Conservation (phyloP, 306 rosid species). For the Comarum palustre region DNA sequence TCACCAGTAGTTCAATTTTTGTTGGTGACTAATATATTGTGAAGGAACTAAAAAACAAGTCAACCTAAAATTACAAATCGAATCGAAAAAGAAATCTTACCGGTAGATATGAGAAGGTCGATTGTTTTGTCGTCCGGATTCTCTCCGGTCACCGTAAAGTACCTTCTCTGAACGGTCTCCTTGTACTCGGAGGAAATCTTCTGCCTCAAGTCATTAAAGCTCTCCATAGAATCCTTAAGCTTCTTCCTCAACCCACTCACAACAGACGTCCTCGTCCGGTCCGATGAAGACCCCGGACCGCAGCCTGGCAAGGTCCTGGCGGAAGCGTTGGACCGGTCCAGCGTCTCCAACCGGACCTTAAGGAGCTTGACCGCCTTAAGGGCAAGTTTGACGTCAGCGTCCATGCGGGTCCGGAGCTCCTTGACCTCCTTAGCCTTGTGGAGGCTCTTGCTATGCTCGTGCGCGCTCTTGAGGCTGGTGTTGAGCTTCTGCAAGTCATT, state of each 20-base stretch:
- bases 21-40: not conserved
- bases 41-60: not conserved
- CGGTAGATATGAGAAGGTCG: slow-evolving; percentile 82
- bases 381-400: slow-evolving; percentile 60
- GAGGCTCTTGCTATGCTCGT: slow-evolving; percentile 73
- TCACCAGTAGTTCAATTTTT: not conserved
- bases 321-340: slow-evolving; percentile 77
- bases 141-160: slow-evolving; percentile 90
- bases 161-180: slow-evolving; percentile 85
- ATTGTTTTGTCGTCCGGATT: slow-evolving; percentile 85
- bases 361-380: slow-evolving; percentile 78
- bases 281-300: slow-evolving; percentile 88
- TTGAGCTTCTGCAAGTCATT: slow-evolving; percentile 54
- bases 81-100: slow-evolving; percentile 23
- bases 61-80: not conserved
- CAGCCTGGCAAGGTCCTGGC: slow-evolving; percentile 68
- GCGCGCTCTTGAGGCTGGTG: slow-evolving; percentile 39
- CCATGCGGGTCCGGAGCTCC: slow-evolving; percentile 83
- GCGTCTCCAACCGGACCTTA: slow-evolving; percentile 67
- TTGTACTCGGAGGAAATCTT: slow-evolving; percentile 71
- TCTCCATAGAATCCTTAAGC: slow-evolving; percentile 78
- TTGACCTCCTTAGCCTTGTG: slow-evolving; percentile 72
- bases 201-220: slow-evolving; percentile 57
- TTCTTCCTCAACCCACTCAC: slow-evolving; percentile 85
- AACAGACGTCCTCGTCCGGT: slow-evolving; percentile 75